Percentiles rank a stretch among this genome's conserved stretches.
Conservation (phyloP, 2,329 filamentous ascomycete genomes). For the Aspergillus felis region DNA sequence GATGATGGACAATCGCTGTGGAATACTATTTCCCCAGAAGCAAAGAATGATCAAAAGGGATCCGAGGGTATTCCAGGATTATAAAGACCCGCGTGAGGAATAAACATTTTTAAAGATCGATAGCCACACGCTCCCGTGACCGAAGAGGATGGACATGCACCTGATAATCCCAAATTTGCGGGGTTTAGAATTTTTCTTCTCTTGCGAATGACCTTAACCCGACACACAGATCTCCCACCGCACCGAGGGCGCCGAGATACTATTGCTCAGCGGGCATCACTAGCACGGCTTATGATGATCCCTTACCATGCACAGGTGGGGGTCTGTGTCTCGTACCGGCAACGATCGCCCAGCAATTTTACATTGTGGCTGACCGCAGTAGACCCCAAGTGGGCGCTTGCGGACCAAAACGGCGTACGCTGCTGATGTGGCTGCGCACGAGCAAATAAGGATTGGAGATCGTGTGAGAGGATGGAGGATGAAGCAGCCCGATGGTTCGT, state of each 20-base stretch:
- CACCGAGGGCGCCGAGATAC: neutral
- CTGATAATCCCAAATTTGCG: neutral
- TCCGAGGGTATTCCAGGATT: neutral
- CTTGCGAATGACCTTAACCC: neutral
- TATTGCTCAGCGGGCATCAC: neutral
- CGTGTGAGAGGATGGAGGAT: neutral
- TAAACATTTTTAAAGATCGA: neutral
- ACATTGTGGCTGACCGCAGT: neutral
- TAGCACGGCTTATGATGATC: neutral
- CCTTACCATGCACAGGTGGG: neutral
- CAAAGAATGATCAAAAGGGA: neutral
- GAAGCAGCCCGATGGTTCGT: no score
- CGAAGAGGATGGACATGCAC: neutral
- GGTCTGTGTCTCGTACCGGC: neutral
- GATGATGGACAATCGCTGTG: neutral
- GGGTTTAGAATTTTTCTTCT: neutral
- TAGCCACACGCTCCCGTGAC: neutral
- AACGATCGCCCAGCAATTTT: neutral
- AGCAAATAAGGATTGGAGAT: neutral
- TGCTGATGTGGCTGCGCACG: neutral
- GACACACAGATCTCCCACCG: neutral
- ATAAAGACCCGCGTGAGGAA: neutral
- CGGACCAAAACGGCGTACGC: neutral
- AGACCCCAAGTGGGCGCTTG: neutral
- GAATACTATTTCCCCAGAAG: neutral